Evolutionary conservation across 192 early-diverging fungal species (phyloP), one percentile per base, ranked within the genome.

Genomic region (Spizellomyces punctatus): DNA sequence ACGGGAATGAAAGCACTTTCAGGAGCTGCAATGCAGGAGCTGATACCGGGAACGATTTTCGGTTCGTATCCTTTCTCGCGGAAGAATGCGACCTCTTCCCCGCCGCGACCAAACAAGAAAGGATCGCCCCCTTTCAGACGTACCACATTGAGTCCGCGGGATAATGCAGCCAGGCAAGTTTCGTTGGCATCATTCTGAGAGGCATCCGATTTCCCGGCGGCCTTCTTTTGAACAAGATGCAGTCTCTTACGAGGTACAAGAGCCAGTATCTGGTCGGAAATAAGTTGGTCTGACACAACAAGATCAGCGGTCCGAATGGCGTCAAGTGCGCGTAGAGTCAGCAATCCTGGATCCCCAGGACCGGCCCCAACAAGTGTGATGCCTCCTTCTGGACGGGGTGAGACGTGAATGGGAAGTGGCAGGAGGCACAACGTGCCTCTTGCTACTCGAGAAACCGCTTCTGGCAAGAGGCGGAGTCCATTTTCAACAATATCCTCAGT

Each of bases 111-210:
- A 72, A 94, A 98, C 50, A 98, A 84, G 73, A 95, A 93, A 21
- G 93, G 93, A 65, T 96, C 94, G n/a, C 96, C 96, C 52, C 89
- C 88, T 82, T 98, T 96, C 46, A 98, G 79, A 47, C 96, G 82
- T 55, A 95, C 91, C 5, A 98, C 96, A 5, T 72, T 80, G 70
- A 82, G 76, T 42, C 89, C 90, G 41, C 81, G 77, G 5, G 80
- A 68, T 16, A 95, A 77, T 16, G 87, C 92, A 45, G 86, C 85
- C 16, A 94, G 79, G 47, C 87, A 89, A 77, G 88, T 86, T n/a
- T 79, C 81, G 74, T 92, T 84, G 49, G 93, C 79, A 50, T 91
- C 89, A 58, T 92, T 85, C 74, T 96, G 94, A 41, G 92, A 86
- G 36, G 82, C 80, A 54, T 89, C 88, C 10, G 90, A 89, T 6